A percentile compares a stretch with the other conserved stretches of the same genome.
Evolutionary conservation across 768 basidiomycete genomes (phyloP).

Genomic region (Agrocybe praecox): DNA sequence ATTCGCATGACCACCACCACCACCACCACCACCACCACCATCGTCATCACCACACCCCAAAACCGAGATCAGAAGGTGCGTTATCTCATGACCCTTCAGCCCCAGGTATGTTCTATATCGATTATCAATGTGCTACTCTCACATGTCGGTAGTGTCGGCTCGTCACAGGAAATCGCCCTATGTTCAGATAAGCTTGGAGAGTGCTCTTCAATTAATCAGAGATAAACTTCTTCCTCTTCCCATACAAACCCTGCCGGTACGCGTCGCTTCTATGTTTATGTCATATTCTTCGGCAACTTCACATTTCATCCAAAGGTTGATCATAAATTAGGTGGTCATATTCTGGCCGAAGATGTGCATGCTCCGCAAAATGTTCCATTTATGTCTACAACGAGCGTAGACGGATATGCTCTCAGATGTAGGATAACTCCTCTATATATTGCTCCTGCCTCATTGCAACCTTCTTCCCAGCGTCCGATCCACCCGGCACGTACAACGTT

Average conservation of each 20-base stretch:
- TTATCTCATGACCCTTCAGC: conserved; percentile 72
- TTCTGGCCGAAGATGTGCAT: conserved; percentile 76
- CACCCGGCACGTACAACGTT: conserved; percentile 68
- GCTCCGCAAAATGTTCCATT: conserved; percentile 67
- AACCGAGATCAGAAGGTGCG: conserved; percentile 46
- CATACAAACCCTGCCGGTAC: conserved; percentile 42
- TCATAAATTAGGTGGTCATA: conserved; percentile 58
- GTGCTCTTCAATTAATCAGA: conserved; percentile 62
- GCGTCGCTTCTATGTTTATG: not conserved
- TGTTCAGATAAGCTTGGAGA: conserved; percentile 64
- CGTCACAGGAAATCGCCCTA: conserved; percentile 82
- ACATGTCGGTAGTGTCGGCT: conserved; percentile 53
- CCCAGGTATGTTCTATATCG: conserved; percentile 47
- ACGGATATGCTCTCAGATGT: conserved; percentile 87
- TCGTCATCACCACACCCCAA: conserved; percentile 45
- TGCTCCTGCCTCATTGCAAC: not conserved
- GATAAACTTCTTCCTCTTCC: conserved; percentile 44
- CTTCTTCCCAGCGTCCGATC: conserved; percentile 53
- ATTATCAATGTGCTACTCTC: not conserved
- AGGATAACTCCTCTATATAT: not conserved
- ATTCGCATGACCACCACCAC: conserved; percentile 23
- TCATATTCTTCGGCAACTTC: not conserved
- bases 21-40: conserved; percentile 35
- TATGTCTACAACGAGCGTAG: conserved; percentile 77
- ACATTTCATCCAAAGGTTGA: conserved; percentile 48